Evolutionary conservation across 208 protist species (phyloP).

Genomic region (Acanthamoeba healyi): DNA sequence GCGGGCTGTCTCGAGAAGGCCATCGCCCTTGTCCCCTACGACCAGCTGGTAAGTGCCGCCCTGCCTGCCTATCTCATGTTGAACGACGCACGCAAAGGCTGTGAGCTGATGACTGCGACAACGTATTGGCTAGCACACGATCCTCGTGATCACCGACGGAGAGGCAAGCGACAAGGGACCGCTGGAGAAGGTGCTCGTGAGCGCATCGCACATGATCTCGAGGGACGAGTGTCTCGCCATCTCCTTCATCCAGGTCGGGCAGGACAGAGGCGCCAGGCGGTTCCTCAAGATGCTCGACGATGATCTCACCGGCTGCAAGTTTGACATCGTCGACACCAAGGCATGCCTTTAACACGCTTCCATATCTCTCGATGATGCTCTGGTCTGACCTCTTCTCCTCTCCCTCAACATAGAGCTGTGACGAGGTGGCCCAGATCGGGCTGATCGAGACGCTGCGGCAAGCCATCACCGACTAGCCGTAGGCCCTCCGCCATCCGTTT

Average conservation of each 20-base stretch:
- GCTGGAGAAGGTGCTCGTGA: not conserved
- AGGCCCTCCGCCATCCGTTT: too few relatives aligned
- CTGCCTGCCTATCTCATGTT: not conserved
- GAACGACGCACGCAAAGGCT: too few relatives aligned
- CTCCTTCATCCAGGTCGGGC: conserved; percentile 62
- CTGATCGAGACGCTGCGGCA: conserved; percentile 46
- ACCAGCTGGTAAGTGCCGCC: not conserved
- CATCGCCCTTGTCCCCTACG: conserved; percentile 16
- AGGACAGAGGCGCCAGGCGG: not conserved
- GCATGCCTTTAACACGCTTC: not conserved
- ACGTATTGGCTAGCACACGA: not conserved
- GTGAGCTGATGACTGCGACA: not conserved
- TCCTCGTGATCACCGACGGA: conserved; percentile 55
- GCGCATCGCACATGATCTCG: not conserved
- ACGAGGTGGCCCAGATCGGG: conserved; percentile 32
- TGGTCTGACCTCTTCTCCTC: too few relatives aligned
- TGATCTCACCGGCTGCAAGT: conserved; percentile 52
- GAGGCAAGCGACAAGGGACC: conserved; percentile 18
- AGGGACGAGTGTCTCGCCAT: conserved; percentile 30
- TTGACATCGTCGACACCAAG: conserved; percentile 71
- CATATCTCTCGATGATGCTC: not conserved
- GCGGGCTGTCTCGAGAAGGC: conserved; percentile 15
- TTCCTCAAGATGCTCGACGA: conserved; percentile 71
- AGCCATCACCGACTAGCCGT: conserved; percentile 44
- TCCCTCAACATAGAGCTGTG: not conserved